phyloP scores from a whole-genome alignment of 2,329 filamentous ascomycete genomes.

The Nannizziopsis arthrosporioides region DNA sequence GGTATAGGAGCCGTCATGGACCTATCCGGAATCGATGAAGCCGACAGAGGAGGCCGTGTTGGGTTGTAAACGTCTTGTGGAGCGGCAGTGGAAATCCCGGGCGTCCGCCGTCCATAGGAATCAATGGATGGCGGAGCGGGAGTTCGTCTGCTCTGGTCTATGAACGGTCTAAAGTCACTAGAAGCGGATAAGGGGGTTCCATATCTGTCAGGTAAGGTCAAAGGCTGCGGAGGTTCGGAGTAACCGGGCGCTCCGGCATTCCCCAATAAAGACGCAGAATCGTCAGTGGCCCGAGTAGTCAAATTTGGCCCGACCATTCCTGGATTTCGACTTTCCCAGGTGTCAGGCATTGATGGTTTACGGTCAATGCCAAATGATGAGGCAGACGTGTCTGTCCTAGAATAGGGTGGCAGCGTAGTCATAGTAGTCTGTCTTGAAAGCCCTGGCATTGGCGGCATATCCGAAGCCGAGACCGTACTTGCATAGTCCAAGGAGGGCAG shows the following conservation, averaged over 20 bases:
- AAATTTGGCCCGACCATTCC: constrained; percentile 21
- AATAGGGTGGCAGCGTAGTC: constrained; percentile 52
- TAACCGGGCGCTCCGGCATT: constrained; percentile 13
- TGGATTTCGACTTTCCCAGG: constrained; percentile 5
- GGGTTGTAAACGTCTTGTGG: constrained; percentile 5
- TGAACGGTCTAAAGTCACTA: constrained; percentile 16
- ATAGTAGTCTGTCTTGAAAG: constrained; percentile 50
- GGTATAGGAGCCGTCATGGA: constrained; percentile 8
- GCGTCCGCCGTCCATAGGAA: constrained; percentile 5
- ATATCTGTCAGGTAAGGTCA: constrained; percentile 31
- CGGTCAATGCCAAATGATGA: constrained; percentile 13
- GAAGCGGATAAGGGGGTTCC: constrained; percentile 42
- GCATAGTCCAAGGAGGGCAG: constrained; percentile 44
- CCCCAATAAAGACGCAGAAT: constrained; percentile 38
- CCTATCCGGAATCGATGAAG: constrained; percentile 13
- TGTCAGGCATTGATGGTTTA: constrained; percentile 16
- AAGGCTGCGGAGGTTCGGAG: constrained; percentile 17
- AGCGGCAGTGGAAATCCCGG: constrained; percentile 3
- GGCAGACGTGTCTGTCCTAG: constrained; percentile 42
- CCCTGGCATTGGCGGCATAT: constrained; percentile 46
- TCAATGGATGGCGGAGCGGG: constrained; percentile 12
- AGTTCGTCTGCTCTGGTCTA: constrained; percentile 19
- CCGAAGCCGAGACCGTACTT: constrained; percentile 48
- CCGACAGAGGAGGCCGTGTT: neutral
- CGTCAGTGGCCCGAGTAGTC: constrained; percentile 36